phyloP scores from a whole-genome alignment of 2,329 filamentous ascomycete species.

The Arthrinium phaeospermum region DNA sequence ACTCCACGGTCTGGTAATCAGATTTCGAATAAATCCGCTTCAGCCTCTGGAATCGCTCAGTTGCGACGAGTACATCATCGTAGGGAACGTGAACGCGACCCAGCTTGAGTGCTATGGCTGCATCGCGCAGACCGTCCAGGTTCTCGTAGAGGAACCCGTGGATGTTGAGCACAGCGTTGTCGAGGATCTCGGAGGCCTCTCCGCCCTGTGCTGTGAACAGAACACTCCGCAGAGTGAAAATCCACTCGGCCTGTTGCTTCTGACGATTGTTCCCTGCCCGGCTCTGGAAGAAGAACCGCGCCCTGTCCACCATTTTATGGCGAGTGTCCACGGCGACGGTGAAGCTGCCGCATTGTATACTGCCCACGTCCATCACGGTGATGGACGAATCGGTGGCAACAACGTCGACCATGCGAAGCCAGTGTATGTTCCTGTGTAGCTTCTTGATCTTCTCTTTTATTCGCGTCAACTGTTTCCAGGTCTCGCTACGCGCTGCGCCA shows the following conservation, averaged over 20 bases:
- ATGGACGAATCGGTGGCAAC: constrained; percentile 81
- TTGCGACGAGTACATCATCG: constrained; percentile 77
- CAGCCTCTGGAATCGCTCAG: constrained; percentile 59
- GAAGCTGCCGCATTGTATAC: constrained; percentile 82
- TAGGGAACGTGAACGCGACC: constrained; percentile 89
- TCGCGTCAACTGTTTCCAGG: constrained; percentile 80
- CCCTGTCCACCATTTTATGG: constrained; percentile 87
- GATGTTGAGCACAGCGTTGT: constrained; percentile 86
- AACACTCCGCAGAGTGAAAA: constrained; percentile 82
- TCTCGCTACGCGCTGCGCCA: constrained; percentile 63
- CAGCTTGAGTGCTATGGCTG: constrained; percentile 87
- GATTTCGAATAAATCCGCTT: constrained; percentile 42
- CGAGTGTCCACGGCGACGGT: constrained; percentile 90
- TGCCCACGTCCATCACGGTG: constrained; percentile 80
- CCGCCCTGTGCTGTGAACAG: constrained; percentile 85
- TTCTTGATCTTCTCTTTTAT: constrained; percentile 86
- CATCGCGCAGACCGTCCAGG: constrained; percentile 85
- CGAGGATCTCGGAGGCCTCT: constrained; percentile 86
- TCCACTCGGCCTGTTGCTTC: constrained; percentile 90
- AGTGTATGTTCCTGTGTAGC: constrained; percentile 84
- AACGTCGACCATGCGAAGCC: constrained; percentile 88
- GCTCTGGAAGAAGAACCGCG: constrained; percentile 84
- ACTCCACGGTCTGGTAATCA: constrained; percentile 45
- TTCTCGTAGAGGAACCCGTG: constrained; percentile 89
- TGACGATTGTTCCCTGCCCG: constrained; percentile 63